phyloP scores from a whole-genome alignment of 371 early-diverging fungal genomes.

The Vairimorpha ceranae region DNA sequence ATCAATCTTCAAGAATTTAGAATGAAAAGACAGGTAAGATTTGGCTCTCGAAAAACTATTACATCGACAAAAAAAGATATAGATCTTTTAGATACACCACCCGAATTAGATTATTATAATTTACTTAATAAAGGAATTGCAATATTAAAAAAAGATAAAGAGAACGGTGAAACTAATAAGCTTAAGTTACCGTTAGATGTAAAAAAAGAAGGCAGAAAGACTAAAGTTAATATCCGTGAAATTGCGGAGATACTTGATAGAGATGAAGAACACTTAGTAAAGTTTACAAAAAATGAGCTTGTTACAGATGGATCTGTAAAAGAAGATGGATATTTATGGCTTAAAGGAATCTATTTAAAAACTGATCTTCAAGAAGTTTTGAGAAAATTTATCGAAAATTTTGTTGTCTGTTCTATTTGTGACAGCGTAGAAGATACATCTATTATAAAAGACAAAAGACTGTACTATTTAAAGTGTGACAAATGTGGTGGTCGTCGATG shows the following conservation, averaged over 20 bases:
- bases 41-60: background rate
- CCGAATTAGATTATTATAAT: slow-evolving; percentile 52
- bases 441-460: slow-evolving; percentile 86
- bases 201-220: slow-evolving; percentile 58
- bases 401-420: slow-evolving; percentile 97
- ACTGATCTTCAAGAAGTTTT: slow-evolving; percentile 95
- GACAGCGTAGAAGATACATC: slow-evolving; percentile 79
- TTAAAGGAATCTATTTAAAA: slow-evolving; percentile 95
- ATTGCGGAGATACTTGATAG: slow-evolving; percentile 65
- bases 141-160: slow-evolving; percentile 48
- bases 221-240: slow-evolving; percentile 57
- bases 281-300: slow-evolving; percentile 92
- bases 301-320: slow-evolving; percentile 93
- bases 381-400: slow-evolving; percentile 91
- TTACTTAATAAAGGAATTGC: slow-evolving; percentile 57
- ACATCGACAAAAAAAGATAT: background rate
- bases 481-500: slow-evolving; percentile 88
- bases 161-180: slow-evolving; percentile 23
- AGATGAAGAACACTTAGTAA: slow-evolving; percentile 85
- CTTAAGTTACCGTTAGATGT: slow-evolving; percentile 60
- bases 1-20: slow-evolving; percentile 33
- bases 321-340: slow-evolving; percentile 77
- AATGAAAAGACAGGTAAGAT: slow-evolving; percentile 31
- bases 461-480: slow-evolving; percentile 93
- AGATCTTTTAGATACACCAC: slow-evolving; percentile 4